Base-by-base conservation (phyloP, 176 grass and related monocot species). In the Bothriochloa decipiens region DNA sequence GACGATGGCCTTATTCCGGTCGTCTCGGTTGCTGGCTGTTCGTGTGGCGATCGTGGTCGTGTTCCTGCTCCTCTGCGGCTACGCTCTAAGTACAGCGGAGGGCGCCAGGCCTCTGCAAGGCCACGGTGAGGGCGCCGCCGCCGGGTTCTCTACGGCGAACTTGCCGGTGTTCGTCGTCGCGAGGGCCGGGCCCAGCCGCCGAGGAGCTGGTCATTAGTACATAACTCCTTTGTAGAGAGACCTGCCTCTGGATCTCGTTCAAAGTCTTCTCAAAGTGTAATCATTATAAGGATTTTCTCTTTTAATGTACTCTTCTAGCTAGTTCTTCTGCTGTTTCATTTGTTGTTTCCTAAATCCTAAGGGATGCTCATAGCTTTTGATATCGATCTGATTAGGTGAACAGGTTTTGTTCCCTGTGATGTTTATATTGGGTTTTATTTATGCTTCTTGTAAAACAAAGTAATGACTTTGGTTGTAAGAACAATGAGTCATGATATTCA, bases 171-270 rank as follows among this genome's bases (percentile, higher is more conserved):
- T 94, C 47, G 74, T 35, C 35, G 79, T 94, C 6, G 92, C 90
- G 8, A 94, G 80, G 61, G 78, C 85, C 0, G 92, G 92, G 64
- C 92, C 92, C 4, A 94, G 92, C 50, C 52, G 40, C 1, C 82
- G 82, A 64, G 92, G 92, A 17, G 47, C 84, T 1, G 92, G 92
- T 3, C 92, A 94, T n/a, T n/a, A n/a, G n/a, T n/a, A n/a, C n/a
- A n/a, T n/a, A n/a, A n/a, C n/a, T n/a, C n/a, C n/a, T n/a, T n/a
- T n/a, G n/a, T n/a, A n/a, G n/a, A n/a, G n/a, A n/a, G n/a, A n/a
- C n/a, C n/a, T 2, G 57, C 12, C 6, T 18, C 17, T 64, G 17
- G 18, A 70, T 63, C 52, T 53, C 72, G 65, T 11, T 8, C 46
- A 36, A 74, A 40, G 29, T 2, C 13, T 23, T 64, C 6, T 53